Evolutionary conservation across 2,329 filamentous ascomycete genomes (phyloP), one percentile per base, ranked within the genome.

Genomic region (Fusarium sp.): DNA sequence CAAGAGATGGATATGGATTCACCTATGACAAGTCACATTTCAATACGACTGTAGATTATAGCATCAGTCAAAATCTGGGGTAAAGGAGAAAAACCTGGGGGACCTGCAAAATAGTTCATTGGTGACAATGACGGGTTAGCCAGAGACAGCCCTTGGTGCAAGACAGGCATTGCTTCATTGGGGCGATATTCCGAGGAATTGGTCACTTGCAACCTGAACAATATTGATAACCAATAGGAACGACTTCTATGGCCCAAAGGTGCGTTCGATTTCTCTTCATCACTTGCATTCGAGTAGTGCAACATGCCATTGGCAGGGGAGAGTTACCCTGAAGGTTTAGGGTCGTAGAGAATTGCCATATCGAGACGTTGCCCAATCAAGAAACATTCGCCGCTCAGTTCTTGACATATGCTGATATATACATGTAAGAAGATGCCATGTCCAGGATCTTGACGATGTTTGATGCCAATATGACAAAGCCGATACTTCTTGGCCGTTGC

Each of bases 401-500:
- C 18, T 20, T 32, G 15, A 32, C 2, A 1, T 4, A 32, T n/a
- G 5, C 28, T 18, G 11, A n/a, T 50, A n/a, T n/a, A 26, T 26
- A 26, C 26, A 26, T 26, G 26, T 26, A 13, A n/a, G 11, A 50
- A 51, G 15, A 14, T 24, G 13, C 18, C 8, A 24, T 4, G 4
- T n/a, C 28, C 3, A 22, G 5, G 3, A 5, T 6, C 17, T 51
- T 3, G 47, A 14, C 0, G 7, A 30, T 20, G 3, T 22, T 32
- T 5, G 22, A 30, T 24, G 0, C 2, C 0, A 3, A 5, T 1
- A 11, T 32, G 11, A 32, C 12, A 2, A 15, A 15, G n/a, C 3
- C 10, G 9, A 30, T 11, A 28, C 12, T 13, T 2, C 12, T 57
- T 14, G n/a, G 35, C 13, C 7, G 39, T 54, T 42, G 10, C 24